Percentiles rank a stretch among this genome's conserved stretches.
These are phyloP conservation scores for Clausena lansium DNA, from an alignment of 345 rosid species.

Conservation along the genomic window DNA sequence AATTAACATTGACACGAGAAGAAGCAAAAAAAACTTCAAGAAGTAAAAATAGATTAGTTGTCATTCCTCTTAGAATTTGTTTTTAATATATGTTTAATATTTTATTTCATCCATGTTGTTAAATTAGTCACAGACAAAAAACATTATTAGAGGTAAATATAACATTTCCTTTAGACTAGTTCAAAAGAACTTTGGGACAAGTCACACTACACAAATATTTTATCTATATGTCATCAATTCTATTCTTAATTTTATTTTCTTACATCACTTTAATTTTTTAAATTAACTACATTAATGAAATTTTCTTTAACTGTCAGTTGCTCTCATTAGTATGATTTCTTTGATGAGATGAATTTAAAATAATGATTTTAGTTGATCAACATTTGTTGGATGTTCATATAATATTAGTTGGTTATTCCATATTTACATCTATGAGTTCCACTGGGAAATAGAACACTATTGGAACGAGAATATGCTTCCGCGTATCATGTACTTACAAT, in stretches of 20 bases:
- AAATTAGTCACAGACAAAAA: too few species aligned
- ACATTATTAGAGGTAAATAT: too few species aligned
- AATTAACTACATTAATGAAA: background rate
- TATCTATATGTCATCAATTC: background rate
- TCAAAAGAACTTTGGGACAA: background rate
- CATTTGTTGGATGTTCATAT: background rate
- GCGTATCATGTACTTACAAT: background rate
- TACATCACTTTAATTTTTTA: background rate
- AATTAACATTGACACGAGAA: too few species aligned
- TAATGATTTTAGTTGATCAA: background rate
- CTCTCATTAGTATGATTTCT: background rate
- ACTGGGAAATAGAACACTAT: background rate
- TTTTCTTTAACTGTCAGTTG: background rate
- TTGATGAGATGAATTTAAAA: background rate
- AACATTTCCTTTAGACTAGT: constrained; percentile 18
- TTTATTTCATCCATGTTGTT: too few species aligned
- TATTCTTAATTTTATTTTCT: background rate
- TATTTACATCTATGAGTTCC: background rate
- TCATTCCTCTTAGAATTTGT: too few species aligned
- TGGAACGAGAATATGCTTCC: too few species aligned
- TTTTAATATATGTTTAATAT: too few species aligned
- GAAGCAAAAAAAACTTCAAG: too few species aligned
- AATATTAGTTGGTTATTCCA: background rate
- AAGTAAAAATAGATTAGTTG: too few species aligned
- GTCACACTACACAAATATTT: background rate